phyloP scores from a whole-genome alignment of 129 eudicot species.

The Saposhnikovia divaricata region DNA sequence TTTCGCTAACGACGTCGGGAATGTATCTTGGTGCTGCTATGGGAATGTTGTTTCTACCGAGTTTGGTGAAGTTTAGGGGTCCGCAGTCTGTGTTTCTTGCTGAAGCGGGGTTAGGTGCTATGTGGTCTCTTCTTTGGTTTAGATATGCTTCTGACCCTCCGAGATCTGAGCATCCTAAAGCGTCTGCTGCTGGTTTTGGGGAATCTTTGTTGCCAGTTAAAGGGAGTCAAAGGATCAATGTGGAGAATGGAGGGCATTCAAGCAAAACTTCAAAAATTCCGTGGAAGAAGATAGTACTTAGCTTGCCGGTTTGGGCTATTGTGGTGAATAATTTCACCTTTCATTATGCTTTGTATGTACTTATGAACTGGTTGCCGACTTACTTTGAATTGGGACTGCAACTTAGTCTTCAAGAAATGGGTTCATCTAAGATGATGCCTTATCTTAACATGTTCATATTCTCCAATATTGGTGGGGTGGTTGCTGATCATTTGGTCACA shows the following conservation, averaged over 20 bases:
- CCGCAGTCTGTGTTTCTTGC: constrained; percentile 83
- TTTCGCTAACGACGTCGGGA: constrained; percentile 88
- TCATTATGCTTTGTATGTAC: constrained; percentile 86
- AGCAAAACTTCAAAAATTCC: constrained; percentile 49
- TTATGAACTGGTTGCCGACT: constrained; percentile 96
- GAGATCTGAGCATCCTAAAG: constrained; percentile 83
- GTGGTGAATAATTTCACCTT: constrained; percentile 88
- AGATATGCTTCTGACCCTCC: constrained; percentile 80
- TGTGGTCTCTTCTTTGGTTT: constrained; percentile 83
- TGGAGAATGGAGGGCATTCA: constrained; percentile 38
- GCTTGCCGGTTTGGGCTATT: constrained; percentile 93
- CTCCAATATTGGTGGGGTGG: constrained; percentile 85
- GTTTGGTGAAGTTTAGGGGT: constrained; percentile 69
- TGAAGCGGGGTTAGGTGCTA: constrained; percentile 74
- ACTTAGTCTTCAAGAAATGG: constrained; percentile 89
- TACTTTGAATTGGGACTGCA: constrained; percentile 77
- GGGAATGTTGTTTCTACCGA: constrained; percentile 81
- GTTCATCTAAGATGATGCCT: constrained; percentile 96
- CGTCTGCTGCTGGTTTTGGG: constrained; percentile 88
- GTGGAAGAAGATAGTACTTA: constrained; percentile 56
- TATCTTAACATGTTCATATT: constrained; percentile 84
- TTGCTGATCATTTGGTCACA: constrained; percentile 79
- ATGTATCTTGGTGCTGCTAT: constrained; percentile 95
- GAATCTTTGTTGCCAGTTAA: constrained; percentile 52
- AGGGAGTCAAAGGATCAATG: constrained; percentile 34